Base-by-base conservation (phyloP, 768 basidiomycete genomes). In the Porpolomopsis calyptriformis region DNA sequence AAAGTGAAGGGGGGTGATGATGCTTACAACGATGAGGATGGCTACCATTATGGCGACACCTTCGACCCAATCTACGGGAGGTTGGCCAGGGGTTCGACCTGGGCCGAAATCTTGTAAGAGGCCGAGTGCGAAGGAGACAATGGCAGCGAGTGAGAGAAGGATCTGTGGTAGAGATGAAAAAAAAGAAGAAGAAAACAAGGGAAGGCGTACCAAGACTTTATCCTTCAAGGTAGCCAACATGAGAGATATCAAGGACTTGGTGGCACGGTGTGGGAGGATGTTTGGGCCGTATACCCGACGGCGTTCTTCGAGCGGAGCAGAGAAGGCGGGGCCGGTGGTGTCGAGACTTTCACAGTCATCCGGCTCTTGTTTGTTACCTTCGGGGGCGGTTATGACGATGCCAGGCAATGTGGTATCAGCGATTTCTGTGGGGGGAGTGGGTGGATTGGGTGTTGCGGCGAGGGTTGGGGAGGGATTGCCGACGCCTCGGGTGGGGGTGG, bases 21-120 rank as follows among this genome's bases (percentile, higher is more conserved):
- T 5, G 66, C 78, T 48, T 64, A 83, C 84, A 20, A 88, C 85
- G 35, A 88, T 85, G 31, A 72, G 55, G 29, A 87, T 76, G 0
- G 85, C 85, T 33, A 84, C 72, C 57, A 87, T 75, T 49, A 87
- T 87, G 0, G 85, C 80, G 9, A 88, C 85, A 45, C 83, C 94
- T 67, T 98, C 94, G 0, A 99, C 92, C 94, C 94, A 97, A 56
- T 97, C 92, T 12, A 98, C 89, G 14, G 80, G 79, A 1, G 92
- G 82, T 36, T 83, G 72, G 35, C 70, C 76, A 29, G 65, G 67
- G 1, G 65, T 51, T 7, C 78, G 69, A 4, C 75, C 74, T 1
- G 78, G 68, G 9, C 93, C 94, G 58, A 97, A 85, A 58, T 92
- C 90, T 60, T 94, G 86, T 64, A 96, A 96, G 23, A 99, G 66